Evolutionary conservation across 176 grass and related monocot genomes (phyloP), one percentile per base, ranked within the genome.

Genomic region (Cenchrus fungigraminus): DNA sequence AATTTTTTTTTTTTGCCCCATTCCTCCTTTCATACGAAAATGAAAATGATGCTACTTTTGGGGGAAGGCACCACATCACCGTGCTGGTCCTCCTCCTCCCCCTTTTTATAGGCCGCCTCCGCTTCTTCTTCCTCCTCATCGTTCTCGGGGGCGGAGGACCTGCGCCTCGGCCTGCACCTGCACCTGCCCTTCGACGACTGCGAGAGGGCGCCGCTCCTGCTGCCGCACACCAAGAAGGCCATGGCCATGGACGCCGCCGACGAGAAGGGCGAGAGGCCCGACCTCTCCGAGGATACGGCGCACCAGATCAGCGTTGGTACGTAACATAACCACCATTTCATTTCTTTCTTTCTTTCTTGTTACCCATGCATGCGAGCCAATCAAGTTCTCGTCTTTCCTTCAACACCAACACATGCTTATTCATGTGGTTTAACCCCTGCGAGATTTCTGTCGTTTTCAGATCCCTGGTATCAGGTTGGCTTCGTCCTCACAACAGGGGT

Each of bases 401-500:
- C 5, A 37, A 12, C 29, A 66, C 3, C 32, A 67, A 65, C 61
- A 34, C 34, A 34, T 34, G 34, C 34, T 34, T 72, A 25, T 6
- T 12, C 40, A 79, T 73, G 40, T 34, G 34, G 34, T 6, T 71
- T 65, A 56, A 90, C 43, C 65, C 47, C 59, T 72, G 17, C 12
- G 77, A 57, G 6, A n/a, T 43, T 65, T 57, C 86, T 13, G 6
- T 43, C 25, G 22, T 67, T 79, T 95, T 65, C 93, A 99, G 97
- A 99, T 91, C 97, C 97, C 73, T 99, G 97, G 97, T 99, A 99
- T 65, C 97, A 99, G 69, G 88, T 89, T 87, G 97, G 90, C 45
- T 99, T 99, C 57, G 22, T 99, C 60, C 91, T 99, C 65, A 99
- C 90, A 59, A 99, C 97, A 1, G 93, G 97, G 20, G 91, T 99